phyloP scores from a whole-genome alignment of 169 alveolate genomes.

The Eimeria necatrix region DNA sequence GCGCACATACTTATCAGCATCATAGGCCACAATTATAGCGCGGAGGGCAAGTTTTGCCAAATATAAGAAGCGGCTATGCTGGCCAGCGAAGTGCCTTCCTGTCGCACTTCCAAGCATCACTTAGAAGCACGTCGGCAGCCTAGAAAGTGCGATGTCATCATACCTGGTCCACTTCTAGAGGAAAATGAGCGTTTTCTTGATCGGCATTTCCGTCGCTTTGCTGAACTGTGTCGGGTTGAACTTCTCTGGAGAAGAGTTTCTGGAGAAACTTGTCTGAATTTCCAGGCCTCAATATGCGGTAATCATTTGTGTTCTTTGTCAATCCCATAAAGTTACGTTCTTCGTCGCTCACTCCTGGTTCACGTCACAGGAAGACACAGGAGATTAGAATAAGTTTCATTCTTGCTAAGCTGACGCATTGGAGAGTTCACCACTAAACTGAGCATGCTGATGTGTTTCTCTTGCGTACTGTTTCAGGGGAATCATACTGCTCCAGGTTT shows the following conservation, averaged over 20 bases:
- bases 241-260: not conserved
- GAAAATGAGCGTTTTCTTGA: not conserved
- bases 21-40: no score
- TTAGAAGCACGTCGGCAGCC: no score
- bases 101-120: no score
- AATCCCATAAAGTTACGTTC: not conserved
- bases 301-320: not conserved
- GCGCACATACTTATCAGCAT: not conserved
- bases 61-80: no score
- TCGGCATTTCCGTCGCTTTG: not conserved
- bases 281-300: constrained; percentile 23
- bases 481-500: no score
- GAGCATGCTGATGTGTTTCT: no score
- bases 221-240: not conserved
- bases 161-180: constrained; percentile 5
- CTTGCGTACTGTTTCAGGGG: no score
- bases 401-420: not conserved
- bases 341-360: constrained; percentile 26
- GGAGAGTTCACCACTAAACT: not conserved
- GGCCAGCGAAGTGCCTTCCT: no score
- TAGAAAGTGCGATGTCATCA: no score
- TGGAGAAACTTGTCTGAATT: constrained; percentile 8
- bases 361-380: no score
- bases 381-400: not conserved
- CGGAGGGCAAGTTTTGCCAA: no score